Evolutionary conservation across 164 flowering plant genomes (phyloP), one percentile per base, ranked within the genome.

Genomic region (Vitis rotundifolia): DNA sequence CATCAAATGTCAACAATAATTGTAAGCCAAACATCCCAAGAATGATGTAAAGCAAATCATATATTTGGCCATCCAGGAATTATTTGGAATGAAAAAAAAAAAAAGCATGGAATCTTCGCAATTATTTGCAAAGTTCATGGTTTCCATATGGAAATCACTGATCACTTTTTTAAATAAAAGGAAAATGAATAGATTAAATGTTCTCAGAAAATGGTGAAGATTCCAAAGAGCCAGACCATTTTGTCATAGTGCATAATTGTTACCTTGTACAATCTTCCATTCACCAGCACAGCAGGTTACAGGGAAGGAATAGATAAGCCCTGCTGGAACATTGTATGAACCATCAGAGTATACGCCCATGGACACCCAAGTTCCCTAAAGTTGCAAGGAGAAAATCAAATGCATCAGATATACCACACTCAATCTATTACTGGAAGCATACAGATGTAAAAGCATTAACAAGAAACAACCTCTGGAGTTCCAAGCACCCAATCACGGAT

Each of bases 271-370:
- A 70, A 89, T 88, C 14, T 70, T 76, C 99, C 99, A 96, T 77
- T 96, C 95, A 65, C 99, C 99, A 76, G 81, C 80, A 28, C 70
- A 48, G 67, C 98, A 96, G 52, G 94, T 96, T 29, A 96, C 97
- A 2, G 99, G 99, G 91, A 91, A 96, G 22, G 99, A 96, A 76
- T 91, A 96, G 66, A 96, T 89, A 50, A 96, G 93, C 5, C 99
- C 98, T 59, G 97, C 86, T 9, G 99, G 99, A 12, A 93, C 94
- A 66, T 88, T 81, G 85, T 93, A 96, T 55, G 98, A 93, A 49
- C 99, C 99, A 82, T 96, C 99, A 70, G 98, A 93, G 85, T 91
- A 96, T 1, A 96, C 98, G 22, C 99, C 99, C 99, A 96, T 96
- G 60, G 99, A 96, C 26, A 96, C 99, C 88, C 88, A 96, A 56